Conservation (phyloP, 192 early-diverging fungal genomes). For the Coemansia sp. region DNA sequence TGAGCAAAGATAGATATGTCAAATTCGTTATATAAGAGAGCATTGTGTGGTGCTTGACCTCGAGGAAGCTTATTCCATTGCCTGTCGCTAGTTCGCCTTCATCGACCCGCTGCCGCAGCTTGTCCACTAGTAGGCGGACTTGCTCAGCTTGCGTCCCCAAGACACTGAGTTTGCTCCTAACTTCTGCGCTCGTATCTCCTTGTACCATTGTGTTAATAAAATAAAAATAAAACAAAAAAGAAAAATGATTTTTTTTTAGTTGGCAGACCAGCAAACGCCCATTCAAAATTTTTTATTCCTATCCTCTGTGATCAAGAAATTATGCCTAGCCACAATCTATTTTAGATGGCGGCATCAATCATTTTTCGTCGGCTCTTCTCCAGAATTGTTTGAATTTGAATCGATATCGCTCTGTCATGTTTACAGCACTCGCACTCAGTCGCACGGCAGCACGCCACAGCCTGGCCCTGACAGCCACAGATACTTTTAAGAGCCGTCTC, state of each 20-base stretch:
- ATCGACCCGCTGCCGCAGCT: constrained; percentile 51
- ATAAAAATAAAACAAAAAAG: background rate
- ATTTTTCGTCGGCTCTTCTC: background rate
- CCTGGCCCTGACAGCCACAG: background rate
- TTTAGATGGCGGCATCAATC: background rate
- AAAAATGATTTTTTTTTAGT: no score
- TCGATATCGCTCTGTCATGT: background rate
- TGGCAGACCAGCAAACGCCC: background rate
- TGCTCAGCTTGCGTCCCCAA: constrained; percentile 47
- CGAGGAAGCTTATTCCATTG: constrained; percentile 86
- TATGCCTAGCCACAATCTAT: background rate
- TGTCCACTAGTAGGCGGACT: constrained; percentile 48
- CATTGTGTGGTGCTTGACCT: constrained; percentile 87
- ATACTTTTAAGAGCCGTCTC: background rate
- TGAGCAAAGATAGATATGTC: constrained; percentile 72
- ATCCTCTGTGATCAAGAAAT: constrained; percentile 5
- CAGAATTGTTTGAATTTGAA: background rate
- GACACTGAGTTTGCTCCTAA: constrained; percentile 25
- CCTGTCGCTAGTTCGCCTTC: constrained; percentile 65
- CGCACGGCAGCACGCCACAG: background rate
- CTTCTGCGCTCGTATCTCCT: constrained; percentile 3
- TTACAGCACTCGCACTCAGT: background rate
- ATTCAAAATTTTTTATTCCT: background rate
- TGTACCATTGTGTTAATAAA: constrained; percentile 6
- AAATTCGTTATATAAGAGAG: constrained; percentile 86